Evolutionary conservation across 345 rosid genomes (phyloP).

Genomic region (Populus simonii): DNA sequence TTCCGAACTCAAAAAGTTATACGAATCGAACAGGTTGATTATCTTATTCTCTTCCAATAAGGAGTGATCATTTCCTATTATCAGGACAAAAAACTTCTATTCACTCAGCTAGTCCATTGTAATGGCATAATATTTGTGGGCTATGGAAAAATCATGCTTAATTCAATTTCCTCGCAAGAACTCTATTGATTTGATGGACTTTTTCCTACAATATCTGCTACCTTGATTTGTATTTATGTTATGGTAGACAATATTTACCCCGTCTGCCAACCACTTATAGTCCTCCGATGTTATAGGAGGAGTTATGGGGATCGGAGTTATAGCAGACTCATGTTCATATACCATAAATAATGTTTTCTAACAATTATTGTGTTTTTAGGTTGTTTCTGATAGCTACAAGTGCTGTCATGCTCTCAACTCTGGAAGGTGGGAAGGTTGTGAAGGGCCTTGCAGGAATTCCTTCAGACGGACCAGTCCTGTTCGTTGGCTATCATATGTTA

Average conservation of each 20-base stretch:
- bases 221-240: too few relatives aligned
- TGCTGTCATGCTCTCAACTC: constrained; percentile 56
- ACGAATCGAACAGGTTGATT: constrained; percentile 26
- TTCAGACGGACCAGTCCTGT: constrained; percentile 62
- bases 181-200: neutral
- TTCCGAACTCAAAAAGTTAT: neutral
- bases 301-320: neutral
- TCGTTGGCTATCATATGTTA: constrained; percentile 74
- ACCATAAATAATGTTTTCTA: neutral
- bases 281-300: neutral
- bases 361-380: constrained; percentile 21
- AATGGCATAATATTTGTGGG: neutral
- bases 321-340: too few relatives aligned
- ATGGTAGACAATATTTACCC: too few relatives aligned
- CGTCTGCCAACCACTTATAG: neutral
- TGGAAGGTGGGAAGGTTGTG: constrained; percentile 61
- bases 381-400: constrained; percentile 30
- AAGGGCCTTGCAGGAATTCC: constrained; percentile 75
- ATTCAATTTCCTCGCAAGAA: neutral
- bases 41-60: neutral
- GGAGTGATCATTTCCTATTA: neutral
- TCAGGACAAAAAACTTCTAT: neutral
- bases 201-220: too few relatives aligned
- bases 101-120: neutral
- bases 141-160: too few relatives aligned